Percentiles rank a stretch among this genome's conserved stretches.
Conservation (phyloP, 495 filamentous ascomycete species). For the Neurospora tetraspora region DNA sequence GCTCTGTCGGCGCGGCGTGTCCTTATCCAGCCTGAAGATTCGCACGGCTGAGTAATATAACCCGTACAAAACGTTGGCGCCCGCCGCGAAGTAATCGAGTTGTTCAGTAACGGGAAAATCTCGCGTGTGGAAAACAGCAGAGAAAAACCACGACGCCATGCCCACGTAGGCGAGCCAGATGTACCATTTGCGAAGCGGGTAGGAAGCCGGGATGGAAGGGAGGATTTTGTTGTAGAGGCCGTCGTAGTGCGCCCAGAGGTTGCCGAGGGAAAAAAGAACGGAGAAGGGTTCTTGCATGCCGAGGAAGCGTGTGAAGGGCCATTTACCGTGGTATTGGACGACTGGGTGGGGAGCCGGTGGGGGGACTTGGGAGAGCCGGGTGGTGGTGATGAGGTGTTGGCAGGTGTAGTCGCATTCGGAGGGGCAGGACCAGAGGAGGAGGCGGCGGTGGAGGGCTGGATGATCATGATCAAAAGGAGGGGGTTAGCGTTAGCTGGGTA, state of each 20-base stretch:
- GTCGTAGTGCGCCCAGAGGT: constrained; percentile 75
- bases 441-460: constrained; percentile 59
- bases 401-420: constrained; percentile 96
- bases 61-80: constrained; percentile 83
- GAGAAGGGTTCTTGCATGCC: constrained; percentile 92
- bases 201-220: constrained; percentile 55
- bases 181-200: constrained; percentile 75
- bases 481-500: no score
- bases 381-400: constrained; percentile 83
- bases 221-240: constrained; percentile 59
- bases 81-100: constrained; percentile 92
- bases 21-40: constrained; percentile 69
- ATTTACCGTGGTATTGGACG: constrained; percentile 98
- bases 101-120: constrained; percentile 84
- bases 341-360: constrained; percentile 46
- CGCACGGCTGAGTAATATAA: constrained; percentile 75
- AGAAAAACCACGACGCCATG: constrained; percentile 74
- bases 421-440: constrained; percentile 73
- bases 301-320: constrained; percentile 83
- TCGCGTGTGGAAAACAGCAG: constrained; percentile 80
- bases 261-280: constrained; percentile 86
- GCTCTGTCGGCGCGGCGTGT: constrained; percentile 43
- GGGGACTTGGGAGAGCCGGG: constrained; percentile 40
- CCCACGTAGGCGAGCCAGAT: constrained; percentile 70
- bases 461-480: no score